Base-by-base conservation (phyloP, 2,329 filamentous ascomycete species). In the Lachnellula subtilissima region DNA sequence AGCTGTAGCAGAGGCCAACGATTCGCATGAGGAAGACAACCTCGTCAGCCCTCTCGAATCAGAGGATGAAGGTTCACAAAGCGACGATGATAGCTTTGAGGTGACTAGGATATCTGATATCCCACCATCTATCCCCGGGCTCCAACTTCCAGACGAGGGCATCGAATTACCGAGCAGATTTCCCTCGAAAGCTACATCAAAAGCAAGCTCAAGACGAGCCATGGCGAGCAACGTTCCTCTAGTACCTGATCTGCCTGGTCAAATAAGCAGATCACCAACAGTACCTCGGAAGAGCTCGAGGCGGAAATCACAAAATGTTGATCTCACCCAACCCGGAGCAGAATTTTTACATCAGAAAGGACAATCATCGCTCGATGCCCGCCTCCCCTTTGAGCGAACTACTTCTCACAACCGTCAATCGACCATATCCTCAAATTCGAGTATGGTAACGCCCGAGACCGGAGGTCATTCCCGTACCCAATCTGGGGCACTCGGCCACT, bases 231-330 rank as follows among this genome's bases (percentile, higher is more conserved):
- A 66, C 45, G 61, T 65, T n/a, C 54, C 66, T 59, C 66, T 56
- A 64, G 70, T 78, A 4, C 84, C 84, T 1, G 49, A 37, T 5
- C 23, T 65, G n/a, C 58, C 62, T 4, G 17, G 43, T 19, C 56
- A 61, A 46, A 46, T 57, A 15, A 54, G 62, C 6, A 46, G 52
- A 28, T 64, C 58, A 47, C 66, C 65, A 0, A 75, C 79, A 7
- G 80, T 91, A 35, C 88, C 89, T 2, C 79, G 88, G 32, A 90
- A 87, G 72, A 91, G 86, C 68, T 91, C 88, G 0, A 85, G 84
- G 67, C 79, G 86, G 40, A 64, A 65, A 48, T 69, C 68, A 4
- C 64, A 68, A 49, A 66, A 56, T 36, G 57, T 63, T 12, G 65
- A 67, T 50, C 40, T 67, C 12, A 60, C 59, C 25, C 37, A 50